Base-by-base conservation (phyloP, 2,329 filamentous ascomycete species). In the Fusarium marasasianum region DNA sequence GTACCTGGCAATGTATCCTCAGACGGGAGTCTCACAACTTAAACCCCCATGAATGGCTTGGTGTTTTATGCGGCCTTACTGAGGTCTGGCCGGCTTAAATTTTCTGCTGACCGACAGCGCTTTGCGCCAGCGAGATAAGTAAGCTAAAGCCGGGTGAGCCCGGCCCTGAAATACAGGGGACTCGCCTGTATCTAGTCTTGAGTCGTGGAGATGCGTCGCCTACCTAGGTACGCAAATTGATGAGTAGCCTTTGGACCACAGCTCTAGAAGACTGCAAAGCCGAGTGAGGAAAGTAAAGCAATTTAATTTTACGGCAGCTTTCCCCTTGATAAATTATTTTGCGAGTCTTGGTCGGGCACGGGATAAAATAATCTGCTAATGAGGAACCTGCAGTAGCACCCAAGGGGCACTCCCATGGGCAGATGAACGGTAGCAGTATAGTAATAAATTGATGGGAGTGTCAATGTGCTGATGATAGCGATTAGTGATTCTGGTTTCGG, bases 381-480 rank as follows among this genome's bases (percentile, higher is more conserved):
- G 14, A 3, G 2, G 33, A 8, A 35, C 14, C 13, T 15, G 15
- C 14, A 17, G 8, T 8, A 17, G 35, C 35, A 17, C 35, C 15
- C 14, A n/a, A n/a, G n/a, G n/a, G n/a, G 11, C 12, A 14, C 38
- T 41, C 7, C 22, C 12, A 14, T 41, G 12, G 38, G 11, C 20
- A 14, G 38, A 22, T 41, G 1, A 22, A 11, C 38, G 1, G 8
- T 4, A 41, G 5, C 8, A 22, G 38, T 14, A 41, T 41, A 0
- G 9, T 22, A 3, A 22, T 2, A 14, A 9, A 14, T 14, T 41
- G 6, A 14, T 5, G 1, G 3, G n/a, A 9, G 8, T 0, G 4
- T 4, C 3, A 10, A 48, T 15, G 14, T 48, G 4, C 13, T 31
- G 26, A 0, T 1, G 1, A 31, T 29, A 8, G 14, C 9, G 17